These are phyloP conservation scores for Diversispora eburnea DNA, from an alignment of 192 early-diverging fungal species.

Conservation along the genomic window DNA sequence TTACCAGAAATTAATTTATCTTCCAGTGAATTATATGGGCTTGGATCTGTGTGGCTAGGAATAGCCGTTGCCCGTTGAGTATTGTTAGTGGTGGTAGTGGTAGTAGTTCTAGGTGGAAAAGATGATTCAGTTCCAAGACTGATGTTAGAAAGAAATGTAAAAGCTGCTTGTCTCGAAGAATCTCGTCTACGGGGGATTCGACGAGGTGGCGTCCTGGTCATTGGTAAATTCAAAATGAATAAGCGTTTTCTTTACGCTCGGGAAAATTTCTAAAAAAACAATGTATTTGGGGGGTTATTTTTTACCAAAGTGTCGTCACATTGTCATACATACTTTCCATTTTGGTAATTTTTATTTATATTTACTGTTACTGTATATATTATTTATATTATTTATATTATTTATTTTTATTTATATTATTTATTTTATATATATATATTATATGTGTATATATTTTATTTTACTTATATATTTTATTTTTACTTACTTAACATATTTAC, in stretches of 20 bases:
- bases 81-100: too few relatives aligned
- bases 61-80: constrained; percentile 9
- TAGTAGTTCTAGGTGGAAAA: background rate
- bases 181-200: constrained; percentile 30
- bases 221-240: constrained; percentile 22
- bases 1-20: constrained; percentile 1
- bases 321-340: background rate
- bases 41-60: constrained; percentile 20
- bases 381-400: too few relatives aligned
- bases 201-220: constrained; percentile 29
- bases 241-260: constrained; percentile 9
- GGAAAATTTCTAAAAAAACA: background rate
- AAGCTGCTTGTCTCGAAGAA: constrained; percentile 28
- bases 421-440: too few relatives aligned
- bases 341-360: too few relatives aligned
- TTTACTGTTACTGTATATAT: too few relatives aligned
- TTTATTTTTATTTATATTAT: too few relatives aligned
- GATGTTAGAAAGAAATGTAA: constrained; percentile 27
- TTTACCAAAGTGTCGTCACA: background rate
- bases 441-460: too few relatives aligned
- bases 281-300: background rate
- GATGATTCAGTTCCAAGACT: constrained; percentile 30
- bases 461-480: too few relatives aligned
- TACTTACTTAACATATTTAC: too few relatives aligned
- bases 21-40: constrained; percentile 1